These are phyloP conservation scores for Globisporangium emineosum DNA, from an alignment of 352 stramenopile genomes.

Conservation along the genomic window DNA sequence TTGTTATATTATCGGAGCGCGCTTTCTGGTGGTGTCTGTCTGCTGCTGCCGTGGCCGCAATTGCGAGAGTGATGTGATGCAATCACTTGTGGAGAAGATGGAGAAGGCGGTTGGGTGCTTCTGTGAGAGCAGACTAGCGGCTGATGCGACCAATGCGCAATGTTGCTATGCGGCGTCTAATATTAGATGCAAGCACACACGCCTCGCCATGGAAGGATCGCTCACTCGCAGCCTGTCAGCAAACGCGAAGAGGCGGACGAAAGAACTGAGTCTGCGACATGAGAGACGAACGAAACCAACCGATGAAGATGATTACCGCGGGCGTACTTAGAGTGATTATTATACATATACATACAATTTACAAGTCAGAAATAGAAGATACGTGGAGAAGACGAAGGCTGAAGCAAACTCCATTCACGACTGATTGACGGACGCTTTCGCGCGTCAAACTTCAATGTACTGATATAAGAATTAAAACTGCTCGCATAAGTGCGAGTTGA, in stretches of 20 bases:
- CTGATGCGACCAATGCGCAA: too few species aligned
- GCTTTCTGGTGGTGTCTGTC: neutral
- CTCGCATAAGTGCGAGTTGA: slow-evolving; percentile 15
- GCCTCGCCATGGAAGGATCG: neutral
- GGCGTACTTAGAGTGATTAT: too few species aligned
- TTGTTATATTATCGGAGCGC: neutral
- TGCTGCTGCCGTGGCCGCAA: neutral
- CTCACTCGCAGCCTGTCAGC: neutral
- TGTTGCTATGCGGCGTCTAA: too few species aligned
- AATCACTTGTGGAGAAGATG: neutral
- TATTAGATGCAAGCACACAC: neutral
- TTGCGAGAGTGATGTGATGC: slow-evolving; percentile 4
- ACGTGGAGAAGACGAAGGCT: neutral
- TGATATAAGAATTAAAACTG: neutral
- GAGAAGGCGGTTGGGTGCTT: neutral
- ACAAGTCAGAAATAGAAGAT: neutral
- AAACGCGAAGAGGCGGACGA: neutral
- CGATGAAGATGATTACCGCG: neutral
- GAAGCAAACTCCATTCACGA: too few species aligned
- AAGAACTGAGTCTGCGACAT: neutral
- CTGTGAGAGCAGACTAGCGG: too few species aligned
- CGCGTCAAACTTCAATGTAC: neutral
- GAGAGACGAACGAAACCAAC: neutral
- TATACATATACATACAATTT: neutral
- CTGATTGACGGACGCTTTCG: too few species aligned